Conservation (phyloP, 2,329 filamentous ascomycete genomes). For the Aureobasidium sp. region DNA sequence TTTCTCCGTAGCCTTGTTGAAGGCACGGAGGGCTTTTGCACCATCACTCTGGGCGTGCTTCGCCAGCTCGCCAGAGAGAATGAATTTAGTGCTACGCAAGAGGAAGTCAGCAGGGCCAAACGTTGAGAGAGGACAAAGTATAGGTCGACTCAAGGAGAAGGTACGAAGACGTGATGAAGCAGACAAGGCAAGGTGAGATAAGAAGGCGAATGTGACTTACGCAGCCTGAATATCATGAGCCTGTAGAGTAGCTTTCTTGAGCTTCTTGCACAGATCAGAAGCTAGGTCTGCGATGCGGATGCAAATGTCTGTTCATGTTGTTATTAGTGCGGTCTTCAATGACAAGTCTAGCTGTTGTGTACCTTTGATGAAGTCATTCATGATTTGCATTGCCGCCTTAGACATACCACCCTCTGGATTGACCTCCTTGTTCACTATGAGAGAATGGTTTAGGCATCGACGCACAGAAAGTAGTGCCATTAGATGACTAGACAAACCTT, state of each 20-base stretch:
- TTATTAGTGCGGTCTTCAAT: not conserved
- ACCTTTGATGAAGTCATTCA: conserved; percentile 10
- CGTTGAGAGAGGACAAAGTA: not conserved
- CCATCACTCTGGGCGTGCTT: not conserved
- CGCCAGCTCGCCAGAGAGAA: not conserved
- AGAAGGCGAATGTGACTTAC: not conserved
- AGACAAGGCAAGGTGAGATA: too few relatives aligned
- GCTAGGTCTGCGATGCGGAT: not conserved
- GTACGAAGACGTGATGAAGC: not conserved
- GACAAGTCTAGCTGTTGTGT: not conserved
- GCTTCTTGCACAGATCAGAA: conserved; percentile 4
- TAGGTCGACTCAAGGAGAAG: not conserved
- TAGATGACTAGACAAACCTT: not conserved
- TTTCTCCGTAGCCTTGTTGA: not conserved
- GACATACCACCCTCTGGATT: not conserved
- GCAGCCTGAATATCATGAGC: conserved; percentile 2
- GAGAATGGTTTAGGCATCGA: not conserved
- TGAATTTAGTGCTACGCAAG: not conserved
- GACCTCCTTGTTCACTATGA: not conserved
- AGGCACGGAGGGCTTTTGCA: not conserved
- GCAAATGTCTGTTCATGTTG: not conserved
- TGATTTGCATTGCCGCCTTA: not conserved
- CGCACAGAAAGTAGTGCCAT: not conserved
- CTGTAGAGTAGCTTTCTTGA: not conserved
- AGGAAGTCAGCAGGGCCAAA: not conserved